Base-by-base conservation (phyloP, 208 protist genomes). In the Naegleria lovaniensis region DNA sequence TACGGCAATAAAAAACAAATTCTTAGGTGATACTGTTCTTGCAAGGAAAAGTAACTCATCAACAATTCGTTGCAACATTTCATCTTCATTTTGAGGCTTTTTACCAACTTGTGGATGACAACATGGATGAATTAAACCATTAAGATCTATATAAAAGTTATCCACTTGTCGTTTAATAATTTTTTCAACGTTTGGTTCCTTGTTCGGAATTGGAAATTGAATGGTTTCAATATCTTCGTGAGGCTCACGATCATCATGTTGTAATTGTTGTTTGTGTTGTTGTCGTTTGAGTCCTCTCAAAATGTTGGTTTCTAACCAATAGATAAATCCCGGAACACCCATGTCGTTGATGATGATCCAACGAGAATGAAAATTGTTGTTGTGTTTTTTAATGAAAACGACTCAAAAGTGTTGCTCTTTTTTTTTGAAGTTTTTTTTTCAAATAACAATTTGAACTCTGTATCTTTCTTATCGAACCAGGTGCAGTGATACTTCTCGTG, bases 81-180 rank as follows among this genome's bases (percentile, higher is more conserved):
- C 96, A 91, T 97, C 94, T 92, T 98, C 96, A n/a, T 90, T 96
- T 86, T 96, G 92, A 0, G 96, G 96, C 90, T 96, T 93, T 51
- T 95, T 89, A 6, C 96, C 96, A 7, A 95, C 92, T 58, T 98
- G 98, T 90, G 99, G 98, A 94, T 99, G 99, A 88, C 97, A 98
- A 90, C 98, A 99, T 2, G 98, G 98, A 93, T 99, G 99, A 91
- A 99, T 99, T 48, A 99, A 92, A 11, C 97, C 97, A 92, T 98
- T 98, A 41, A 98, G 93, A 86, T 98, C 98, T 51, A 99, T 91
- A 93, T 98, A 99, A 16, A 99, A 93, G 93, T 97, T 97, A 94
- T 99, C 98, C 29, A 67, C 41, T 29, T 29, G 55, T 67, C 22
- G 2, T 67, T 67, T 67, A 29, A 67, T 29, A 29, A 67, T 67